Evolutionary conservation across 768 basidiomycete genomes (phyloP), one percentile per base, ranked within the genome.

Genomic region (Baorangia bicolor): DNA sequence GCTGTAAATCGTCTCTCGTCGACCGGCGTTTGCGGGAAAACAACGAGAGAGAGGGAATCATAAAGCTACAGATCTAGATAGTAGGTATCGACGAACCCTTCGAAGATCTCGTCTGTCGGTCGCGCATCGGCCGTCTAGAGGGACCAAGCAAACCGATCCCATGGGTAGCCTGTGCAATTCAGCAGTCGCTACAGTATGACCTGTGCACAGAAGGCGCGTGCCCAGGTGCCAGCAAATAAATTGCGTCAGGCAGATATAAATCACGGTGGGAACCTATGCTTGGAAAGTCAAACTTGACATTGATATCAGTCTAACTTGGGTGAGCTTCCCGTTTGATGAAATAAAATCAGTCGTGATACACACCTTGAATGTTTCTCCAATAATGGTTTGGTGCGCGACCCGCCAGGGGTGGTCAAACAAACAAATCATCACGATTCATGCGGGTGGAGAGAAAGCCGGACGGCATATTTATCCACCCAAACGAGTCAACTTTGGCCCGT

Each of bases 311-410:
- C 16, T 33, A 49, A 34, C 31, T 21, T n/a, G 61, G 64, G 54
- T n/a, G 38, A 38, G 21, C 38, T 27, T 20, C n/a, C n/a, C 16
- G n/a, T 18, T 3, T 8, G 25, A 38, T 28, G 30, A 33, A 53
- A 27, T 42, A 21, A 28, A 21, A 10, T n/a, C 39, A 28, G 34
- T 31, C 5, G 21, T 20, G 77, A 85, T 23, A 56, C 57, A 1
- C 78, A 88, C 58, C 70, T 94, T 23, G 60, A 77, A 77, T 49
- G 75, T n/a, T 87, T 1, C 69, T 93, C 2, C 68, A 77, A 47
- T 94, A 88, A 84, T 96, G 94, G 94, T 72, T 78, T 54, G 90
- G 92, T 1, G 61, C 76, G 49, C 78, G 93, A 38, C 74, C 77
- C 31, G 83, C 93, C 0, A 69, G 71, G 20, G 94, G 94, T 1